Conservation (phyloP, 805 yeast genomes). For the Schizosaccharomyces octosporus region DNA sequence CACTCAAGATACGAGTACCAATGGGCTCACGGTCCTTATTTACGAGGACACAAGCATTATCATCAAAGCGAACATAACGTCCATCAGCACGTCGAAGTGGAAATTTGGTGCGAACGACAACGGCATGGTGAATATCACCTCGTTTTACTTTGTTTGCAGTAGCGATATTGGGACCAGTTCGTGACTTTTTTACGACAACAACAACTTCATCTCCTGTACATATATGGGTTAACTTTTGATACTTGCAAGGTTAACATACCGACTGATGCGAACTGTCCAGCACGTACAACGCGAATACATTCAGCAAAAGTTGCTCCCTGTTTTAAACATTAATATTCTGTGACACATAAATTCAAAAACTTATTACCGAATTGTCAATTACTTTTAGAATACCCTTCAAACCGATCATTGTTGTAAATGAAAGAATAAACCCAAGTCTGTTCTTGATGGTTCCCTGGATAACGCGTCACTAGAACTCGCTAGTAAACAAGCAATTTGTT, state of each 20-base stretch:
- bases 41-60: slow-evolving; percentile 86
- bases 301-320: slow-evolving; percentile 78
- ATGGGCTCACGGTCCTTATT: slow-evolving; percentile 84
- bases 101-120: slow-evolving; percentile 78
- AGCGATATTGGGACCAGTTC: slow-evolving; percentile 48
- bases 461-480: too few species aligned
- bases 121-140: slow-evolving; percentile 89
- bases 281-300: slow-evolving; percentile 83
- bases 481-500: background rate
- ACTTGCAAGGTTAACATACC: background rate
- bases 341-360: background rate
- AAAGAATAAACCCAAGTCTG: background rate
- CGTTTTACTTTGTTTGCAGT: slow-evolving; percentile 58
- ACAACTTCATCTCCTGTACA: slow-evolving; percentile 67
- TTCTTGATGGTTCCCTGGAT: too few species aligned
- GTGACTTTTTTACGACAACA: slow-evolving; percentile 79
- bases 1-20: slow-evolving; percentile 77
- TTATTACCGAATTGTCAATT: slow-evolving; percentile 55
- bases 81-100: slow-evolving; percentile 66
- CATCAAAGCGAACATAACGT: slow-evolving; percentile 64
- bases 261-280: slow-evolving; percentile 47
- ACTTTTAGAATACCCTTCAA: slow-evolving; percentile 71
- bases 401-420: slow-evolving; percentile 39
- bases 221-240: background rate
- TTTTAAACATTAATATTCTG: background rate